Evolutionary conservation across 441 rosid species (phyloP).

Genomic region (Erodium texanum): DNA sequence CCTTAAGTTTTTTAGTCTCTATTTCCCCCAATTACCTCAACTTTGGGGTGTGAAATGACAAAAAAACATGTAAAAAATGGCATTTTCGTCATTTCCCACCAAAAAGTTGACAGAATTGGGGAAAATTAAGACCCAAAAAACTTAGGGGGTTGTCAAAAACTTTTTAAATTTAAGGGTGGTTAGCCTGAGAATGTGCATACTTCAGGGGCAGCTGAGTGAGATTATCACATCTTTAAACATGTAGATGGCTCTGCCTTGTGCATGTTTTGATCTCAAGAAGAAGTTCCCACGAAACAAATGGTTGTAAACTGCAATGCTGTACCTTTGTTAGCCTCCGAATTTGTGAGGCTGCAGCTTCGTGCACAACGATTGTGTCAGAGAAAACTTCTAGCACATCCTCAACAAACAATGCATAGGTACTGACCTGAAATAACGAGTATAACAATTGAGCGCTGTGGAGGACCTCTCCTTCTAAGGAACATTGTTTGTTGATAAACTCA

Average conservation of each 20-base stretch:
- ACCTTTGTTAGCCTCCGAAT: conserved; percentile 82
- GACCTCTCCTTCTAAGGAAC: background rate
- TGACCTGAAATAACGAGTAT: conserved; percentile 43
- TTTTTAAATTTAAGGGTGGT: too few relatives aligned
- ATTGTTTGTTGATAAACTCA: background rate
- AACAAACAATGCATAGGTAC: conserved; percentile 62
- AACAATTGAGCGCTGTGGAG: background rate
- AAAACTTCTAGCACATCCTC: conserved; percentile 71
- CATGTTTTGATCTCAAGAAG: background rate
- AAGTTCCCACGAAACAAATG: background rate
- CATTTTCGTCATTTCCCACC: too few relatives aligned
- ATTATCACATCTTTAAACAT: too few relatives aligned
- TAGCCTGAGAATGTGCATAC: too few relatives aligned
- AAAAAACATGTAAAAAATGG: too few relatives aligned
- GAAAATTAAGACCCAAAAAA: too few relatives aligned
- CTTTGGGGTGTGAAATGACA: too few relatives aligned
- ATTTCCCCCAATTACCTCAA: too few relatives aligned
- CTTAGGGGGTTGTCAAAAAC: too few relatives aligned
- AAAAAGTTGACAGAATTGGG: too few relatives aligned
- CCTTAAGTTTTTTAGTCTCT: too few relatives aligned
- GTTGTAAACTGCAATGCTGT: background rate
- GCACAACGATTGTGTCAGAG: conserved; percentile 58
- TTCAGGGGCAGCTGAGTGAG: too few relatives aligned
- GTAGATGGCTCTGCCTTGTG: background rate
- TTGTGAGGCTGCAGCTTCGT: conserved; percentile 61